Evolutionary conservation across 2,329 filamentous ascomycete genomes (phyloP).

Genomic region (Paecilomyces dactylethromorphus): DNA sequence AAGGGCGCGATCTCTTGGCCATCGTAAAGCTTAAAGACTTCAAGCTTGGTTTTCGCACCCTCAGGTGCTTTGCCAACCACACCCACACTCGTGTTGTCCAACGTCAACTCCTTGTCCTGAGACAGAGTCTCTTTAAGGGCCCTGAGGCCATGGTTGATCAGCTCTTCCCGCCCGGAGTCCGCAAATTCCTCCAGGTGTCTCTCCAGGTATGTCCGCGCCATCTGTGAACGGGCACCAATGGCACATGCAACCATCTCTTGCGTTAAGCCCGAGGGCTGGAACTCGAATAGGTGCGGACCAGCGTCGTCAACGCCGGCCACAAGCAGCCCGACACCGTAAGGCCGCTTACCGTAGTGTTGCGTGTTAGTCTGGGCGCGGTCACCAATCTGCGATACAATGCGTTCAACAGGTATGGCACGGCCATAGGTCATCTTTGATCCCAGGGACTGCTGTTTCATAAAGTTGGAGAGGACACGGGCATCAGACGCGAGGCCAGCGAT

Average conservation of each 20-base stretch:
- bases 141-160: constrained; percentile 82
- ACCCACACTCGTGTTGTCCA: constrained; percentile 92
- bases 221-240: constrained; percentile 92
- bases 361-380: constrained; percentile 98
- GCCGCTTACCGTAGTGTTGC: constrained; percentile 92
- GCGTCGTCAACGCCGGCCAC: constrained; percentile 91
- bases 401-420: constrained; percentile 82
- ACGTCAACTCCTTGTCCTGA: constrained; percentile 94
- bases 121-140: constrained; percentile 92
- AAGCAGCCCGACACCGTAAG: constrained; percentile 89
- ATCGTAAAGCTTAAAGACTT: constrained; percentile 87
- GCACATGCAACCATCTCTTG: constrained; percentile 96
- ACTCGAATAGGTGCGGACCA: constrained; percentile 95
- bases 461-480: constrained; percentile 98
- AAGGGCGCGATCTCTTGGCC: constrained; percentile 79
- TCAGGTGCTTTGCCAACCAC: constrained; percentile 61
- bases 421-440: constrained; percentile 93
- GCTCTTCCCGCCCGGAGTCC: constrained; percentile 68
- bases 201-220: constrained; percentile 96
- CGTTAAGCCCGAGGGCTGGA: constrained; percentile 92
- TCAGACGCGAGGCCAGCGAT: constrained; percentile 96
- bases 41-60: constrained; percentile 51
- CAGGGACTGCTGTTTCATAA: constrained; percentile 99
- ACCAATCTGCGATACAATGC: constrained; percentile 84
- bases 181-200: constrained; percentile 80